phyloP scores from a whole-genome alignment of 371 early-diverging fungal genomes.

The Umbelopsis sp. region DNA sequence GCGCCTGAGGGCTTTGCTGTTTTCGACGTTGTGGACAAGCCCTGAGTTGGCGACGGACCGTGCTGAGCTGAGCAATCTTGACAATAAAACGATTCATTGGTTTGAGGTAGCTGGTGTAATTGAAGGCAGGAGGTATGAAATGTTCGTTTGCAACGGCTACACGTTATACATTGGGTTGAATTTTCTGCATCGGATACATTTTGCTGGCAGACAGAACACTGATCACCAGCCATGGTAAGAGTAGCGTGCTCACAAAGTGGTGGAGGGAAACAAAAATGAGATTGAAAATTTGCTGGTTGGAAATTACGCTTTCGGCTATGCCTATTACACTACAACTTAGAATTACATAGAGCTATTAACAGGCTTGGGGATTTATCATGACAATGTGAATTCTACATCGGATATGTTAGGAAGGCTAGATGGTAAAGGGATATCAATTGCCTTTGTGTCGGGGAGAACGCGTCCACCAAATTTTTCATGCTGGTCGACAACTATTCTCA shows the following conservation, averaged over 20 bases:
- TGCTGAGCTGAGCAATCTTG: constrained; percentile 52
- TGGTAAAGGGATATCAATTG: neutral
- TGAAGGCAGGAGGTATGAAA: constrained; percentile 70
- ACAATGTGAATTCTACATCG: neutral
- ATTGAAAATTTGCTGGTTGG: neutral
- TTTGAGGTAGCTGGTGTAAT: constrained; percentile 56
- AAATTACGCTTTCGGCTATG: neutral
- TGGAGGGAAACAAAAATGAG: no score
- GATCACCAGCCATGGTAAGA: constrained; percentile 20
- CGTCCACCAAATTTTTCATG: neutral
- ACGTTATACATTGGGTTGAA: constrained; percentile 62
- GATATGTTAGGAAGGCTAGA: neutral
- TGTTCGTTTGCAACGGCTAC: constrained; percentile 72
- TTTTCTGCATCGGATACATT: constrained; percentile 15
- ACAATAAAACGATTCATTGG: constrained; percentile 71
- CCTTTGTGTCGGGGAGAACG: neutral
- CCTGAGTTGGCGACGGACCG: constrained; percentile 50
- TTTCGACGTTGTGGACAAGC: neutral
- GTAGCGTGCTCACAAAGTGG: no score
- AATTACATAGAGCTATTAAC: neutral
- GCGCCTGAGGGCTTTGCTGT: neutral
- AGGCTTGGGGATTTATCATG: neutral
- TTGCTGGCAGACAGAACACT: constrained; percentile 30
- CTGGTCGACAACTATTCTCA: neutral
- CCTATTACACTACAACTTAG: neutral